Base-by-base conservation (phyloP, 2,329 filamentous ascomycete genomes). In the Scedosporium apiospermum region DNA sequence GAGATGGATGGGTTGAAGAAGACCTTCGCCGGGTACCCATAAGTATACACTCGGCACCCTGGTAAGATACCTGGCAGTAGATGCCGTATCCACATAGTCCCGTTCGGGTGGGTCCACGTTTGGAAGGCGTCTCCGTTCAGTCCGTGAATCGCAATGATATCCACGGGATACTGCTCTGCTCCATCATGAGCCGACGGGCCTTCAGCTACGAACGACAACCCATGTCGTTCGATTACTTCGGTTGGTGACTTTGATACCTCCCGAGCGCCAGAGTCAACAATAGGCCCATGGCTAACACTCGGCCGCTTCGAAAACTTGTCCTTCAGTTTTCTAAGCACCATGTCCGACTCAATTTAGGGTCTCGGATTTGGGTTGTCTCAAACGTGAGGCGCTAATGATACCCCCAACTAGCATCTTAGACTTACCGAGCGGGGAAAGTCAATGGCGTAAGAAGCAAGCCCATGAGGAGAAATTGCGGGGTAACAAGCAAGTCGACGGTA, bases 61-160 rank as follows among this genome's bases (percentile, higher is more conserved):
- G 67, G 68, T 5, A 69, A 51, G 51, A 62, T 58, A 1, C 34
- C 34, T 2, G 69, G 68, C 2, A 70, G 62, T 27, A 67, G 57
- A 60, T 69, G 66, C n/a, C 65, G 63, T 26, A 69, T 63, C 65
- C 65, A 68, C 16, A 68, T 62, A 5, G 30, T 64, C 2, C 65
- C 65, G 58, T 64, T 64, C n/a, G 53, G 6, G 57, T 68, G 64
- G 14, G 60, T 60, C 66, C 68, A 69, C 26, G 66, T 69, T 23
- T 42, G 61, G 61, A 57, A 63, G 10, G 64, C 61, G 58, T 68
- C 62, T 16, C 68, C 68, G 42, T 66, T 67, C 6, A 70, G 63
- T 2, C 68, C 67, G 63, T 70, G 68, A 7, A 70, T 57, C 14
- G 67, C 66, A 62, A 69, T 63, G 51, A 66, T 67, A 41, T 67